phyloP scores from a whole-genome alignment of 176 grass and related monocot genomes.

The Hsuehochloa calcarea region DNA sequence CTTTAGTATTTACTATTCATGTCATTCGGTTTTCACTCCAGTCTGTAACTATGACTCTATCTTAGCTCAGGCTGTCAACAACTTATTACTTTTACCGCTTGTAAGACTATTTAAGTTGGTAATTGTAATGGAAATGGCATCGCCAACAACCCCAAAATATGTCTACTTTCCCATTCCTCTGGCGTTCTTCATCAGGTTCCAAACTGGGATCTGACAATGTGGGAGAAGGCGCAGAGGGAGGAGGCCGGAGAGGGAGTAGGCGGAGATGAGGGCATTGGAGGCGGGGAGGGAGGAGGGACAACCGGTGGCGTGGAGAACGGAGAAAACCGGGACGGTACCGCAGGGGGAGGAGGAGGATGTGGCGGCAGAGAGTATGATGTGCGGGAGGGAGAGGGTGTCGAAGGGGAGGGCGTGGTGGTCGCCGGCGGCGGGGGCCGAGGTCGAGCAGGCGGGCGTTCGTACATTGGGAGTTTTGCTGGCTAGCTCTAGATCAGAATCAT shows the following conservation, averaged over 20 bases:
- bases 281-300: constrained; percentile 45
- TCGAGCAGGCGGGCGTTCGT: neutral
- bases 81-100: too few species aligned
- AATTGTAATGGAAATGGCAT: too few species aligned
- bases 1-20: too few species aligned
- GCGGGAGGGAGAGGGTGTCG: constrained; percentile 32
- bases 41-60: too few species aligned
- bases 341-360: neutral
- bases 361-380: constrained; percentile 22
- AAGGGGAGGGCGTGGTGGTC: constrained; percentile 19
- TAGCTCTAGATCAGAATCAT: too few species aligned
- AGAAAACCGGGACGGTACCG: neutral
- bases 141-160: too few species aligned
- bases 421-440: constrained; percentile 27
- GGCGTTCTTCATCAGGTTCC: too few species aligned
- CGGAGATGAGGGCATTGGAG: constrained; percentile 66
- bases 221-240: constrained; percentile 45
- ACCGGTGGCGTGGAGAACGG: constrained; percentile 55
- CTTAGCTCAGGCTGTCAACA: too few species aligned
- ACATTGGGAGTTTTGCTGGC: neutral
- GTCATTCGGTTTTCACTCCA: too few species aligned
- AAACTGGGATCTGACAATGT: too few species aligned
- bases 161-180: too few species aligned
- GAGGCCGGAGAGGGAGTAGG: constrained; percentile 41
- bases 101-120: too few species aligned